Conservation (phyloP, 2,329 filamentous ascomycete genomes). For the Apiospora sp. region DNA sequence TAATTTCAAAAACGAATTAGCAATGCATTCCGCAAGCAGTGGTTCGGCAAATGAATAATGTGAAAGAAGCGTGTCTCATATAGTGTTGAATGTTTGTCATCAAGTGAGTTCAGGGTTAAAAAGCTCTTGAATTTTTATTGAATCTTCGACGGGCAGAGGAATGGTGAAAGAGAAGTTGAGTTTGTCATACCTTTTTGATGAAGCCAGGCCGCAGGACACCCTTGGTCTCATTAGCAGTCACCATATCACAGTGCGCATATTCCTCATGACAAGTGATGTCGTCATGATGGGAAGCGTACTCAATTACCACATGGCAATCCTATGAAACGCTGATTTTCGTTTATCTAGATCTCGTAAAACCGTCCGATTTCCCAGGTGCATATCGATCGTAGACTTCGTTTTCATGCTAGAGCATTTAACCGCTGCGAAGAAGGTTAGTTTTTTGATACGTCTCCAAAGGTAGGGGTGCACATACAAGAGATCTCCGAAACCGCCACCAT, state of each 20-base stretch:
- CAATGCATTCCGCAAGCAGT: slow-evolving; percentile 9
- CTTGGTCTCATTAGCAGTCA: background rate
- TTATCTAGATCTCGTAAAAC: slow-evolving; percentile 48
- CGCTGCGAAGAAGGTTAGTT: slow-evolving; percentile 55
- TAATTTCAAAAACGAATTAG: background rate
- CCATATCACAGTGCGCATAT: background rate
- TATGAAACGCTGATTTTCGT: slow-evolving; percentile 13
- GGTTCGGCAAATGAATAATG: background rate
- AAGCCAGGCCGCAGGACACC: slow-evolving; percentile 31
- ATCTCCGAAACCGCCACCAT: slow-evolving; percentile 78
- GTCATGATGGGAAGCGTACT: slow-evolving; percentile 30
- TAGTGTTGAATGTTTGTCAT: slow-evolving; percentile 63
- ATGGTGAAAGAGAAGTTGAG: slow-evolving; percentile 26
- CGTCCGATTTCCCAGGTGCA: slow-evolving; percentile 52
- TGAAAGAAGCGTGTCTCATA: slow-evolving; percentile 57
- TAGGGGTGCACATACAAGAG: slow-evolving; percentile 66
- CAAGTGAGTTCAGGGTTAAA: slow-evolving; percentile 70
- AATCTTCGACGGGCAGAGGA: slow-evolving; percentile 58
- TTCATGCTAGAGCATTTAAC: slow-evolving; percentile 56
- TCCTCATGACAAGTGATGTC: background rate
- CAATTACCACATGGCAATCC: slow-evolving; percentile 11
- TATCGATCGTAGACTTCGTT: slow-evolving; percentile 48
- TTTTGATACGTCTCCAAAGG: background rate
- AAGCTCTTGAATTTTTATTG: slow-evolving; percentile 66
- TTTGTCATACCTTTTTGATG: slow-evolving; percentile 55